Evolutionary conservation across 1,139 yeast genomes (phyloP).

Genomic region (Hyphopichia burtonii): DNA sequence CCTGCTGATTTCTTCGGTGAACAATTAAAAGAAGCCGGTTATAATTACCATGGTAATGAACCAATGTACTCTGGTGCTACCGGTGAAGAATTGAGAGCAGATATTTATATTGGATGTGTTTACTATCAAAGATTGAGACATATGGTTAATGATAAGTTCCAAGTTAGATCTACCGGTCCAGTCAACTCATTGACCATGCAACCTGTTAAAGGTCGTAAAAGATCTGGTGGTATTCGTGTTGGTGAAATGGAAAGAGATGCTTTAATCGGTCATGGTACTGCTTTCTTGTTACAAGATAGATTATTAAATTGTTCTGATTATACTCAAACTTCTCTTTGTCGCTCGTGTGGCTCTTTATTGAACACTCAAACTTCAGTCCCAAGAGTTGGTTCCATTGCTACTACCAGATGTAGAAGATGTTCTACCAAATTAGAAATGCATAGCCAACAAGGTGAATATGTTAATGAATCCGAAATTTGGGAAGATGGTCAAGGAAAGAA

Average conservation of each 20-base stretch:
- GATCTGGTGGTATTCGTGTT: slow-evolving; percentile 99
- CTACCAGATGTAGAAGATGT: slow-evolving; percentile 89
- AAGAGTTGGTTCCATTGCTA: slow-evolving; percentile 76
- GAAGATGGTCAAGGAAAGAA: slow-evolving; percentile 95
- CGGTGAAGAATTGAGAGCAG: slow-evolving; percentile 95
- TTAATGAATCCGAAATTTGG: slow-evolving; percentile 84
- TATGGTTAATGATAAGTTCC: slow-evolving; percentile 99
- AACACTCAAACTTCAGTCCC: slow-evolving; percentile 91
- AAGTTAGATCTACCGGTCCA: slow-evolving; percentile 98
- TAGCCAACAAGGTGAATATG: slow-evolving; percentile 39
- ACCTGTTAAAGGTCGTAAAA: slow-evolving; percentile 98
- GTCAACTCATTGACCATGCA: slow-evolving; percentile 97
- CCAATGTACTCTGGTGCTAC: slow-evolving; percentile 99
- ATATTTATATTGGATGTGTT: slow-evolving; percentile 93
- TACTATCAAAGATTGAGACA: slow-evolving; percentile 98
- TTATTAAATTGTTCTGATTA: slow-evolving; percentile 94
- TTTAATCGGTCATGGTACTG: slow-evolving; percentile 97
- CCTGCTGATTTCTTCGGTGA: slow-evolving; percentile 98
- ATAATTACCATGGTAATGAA: slow-evolving; percentile 97
- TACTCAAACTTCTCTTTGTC: slow-evolving; percentile 86
- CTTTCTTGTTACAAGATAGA: slow-evolving; percentile 92
- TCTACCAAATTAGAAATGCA: slow-evolving; percentile 59
- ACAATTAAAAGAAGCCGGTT: slow-evolving; percentile 83
- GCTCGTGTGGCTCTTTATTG: slow-evolving; percentile 88
- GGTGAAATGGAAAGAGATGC: slow-evolving; percentile 99